Evolutionary conservation across 352 stramenopile species (phyloP), one percentile per base, ranked within the genome.

Genomic region (Phytophthora constricta): DNA sequence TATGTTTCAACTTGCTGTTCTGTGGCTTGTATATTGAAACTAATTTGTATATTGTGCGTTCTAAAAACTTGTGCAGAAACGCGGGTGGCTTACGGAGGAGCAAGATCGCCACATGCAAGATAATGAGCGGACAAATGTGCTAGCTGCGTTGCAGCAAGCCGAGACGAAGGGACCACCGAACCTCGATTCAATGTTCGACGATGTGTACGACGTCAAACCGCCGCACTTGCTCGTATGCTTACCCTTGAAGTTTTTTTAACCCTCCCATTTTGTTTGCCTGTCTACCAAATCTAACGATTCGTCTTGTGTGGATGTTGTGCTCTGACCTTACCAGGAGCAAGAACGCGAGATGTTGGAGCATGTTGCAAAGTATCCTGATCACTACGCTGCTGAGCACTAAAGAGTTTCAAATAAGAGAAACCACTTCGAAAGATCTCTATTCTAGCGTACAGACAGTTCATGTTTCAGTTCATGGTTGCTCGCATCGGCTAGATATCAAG

Each of bases 131-230:
- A 90, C 78, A 43, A 87, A 90, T 52, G 86, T 96, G 50, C 70
- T 97, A 3, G 76, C 86, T 1, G 93, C 97, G 13, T 49, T 98
- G 25, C 74, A 91, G 26, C 85, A 79, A 19, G 97, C 96, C 2
- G 98, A 99, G 77, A 83, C 80, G 10, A 98, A 98, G 63, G 80
- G 80, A 1, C 82, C 80, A 9, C 96, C 97, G 19, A 27, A 82
- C 23, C 51, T 99, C 1, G 71, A 92, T 23, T 94, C 91, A 23
- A 90, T 99, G 69, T 99, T 99, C 67, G 87, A 97, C 31, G 98
- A 99, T 73, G 97, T 99, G 4, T 99, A 99, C 69, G 73, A 97
- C 51, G 84, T 97, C 50, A 98, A 98, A 70, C 94, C 96, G 26
- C 82, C 72, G 9, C 90, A 99, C 68, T 77, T 99, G 14, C 56